Conservation (phyloP, 805 yeast genomes). For the Candida peoriensis region DNA sequence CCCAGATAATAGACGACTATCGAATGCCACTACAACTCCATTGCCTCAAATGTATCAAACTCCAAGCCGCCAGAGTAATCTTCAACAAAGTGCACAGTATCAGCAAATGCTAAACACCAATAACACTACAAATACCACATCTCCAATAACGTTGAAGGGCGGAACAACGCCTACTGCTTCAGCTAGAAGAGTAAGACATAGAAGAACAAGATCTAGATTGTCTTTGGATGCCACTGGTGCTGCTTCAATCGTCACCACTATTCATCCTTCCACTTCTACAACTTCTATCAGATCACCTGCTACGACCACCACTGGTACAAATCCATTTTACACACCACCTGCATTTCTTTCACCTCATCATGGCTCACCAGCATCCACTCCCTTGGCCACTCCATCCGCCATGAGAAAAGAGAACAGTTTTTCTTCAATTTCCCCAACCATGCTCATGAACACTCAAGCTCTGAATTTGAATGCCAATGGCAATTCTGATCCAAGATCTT, state of each 20-base stretch:
- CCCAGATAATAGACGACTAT: conserved; percentile 16
- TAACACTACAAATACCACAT: conserved; percentile 4
- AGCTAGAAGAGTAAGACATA: conserved; percentile 29
- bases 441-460: conserved; percentile 16
- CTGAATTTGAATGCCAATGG: too few relatives aligned
- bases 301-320: conserved; percentile 26
- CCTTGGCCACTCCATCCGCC: conserved; percentile 21
- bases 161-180: conserved; percentile 12
- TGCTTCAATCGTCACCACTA: conserved; percentile 21
- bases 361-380: conserved; percentile 17
- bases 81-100: too few relatives aligned
- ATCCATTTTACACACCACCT: conserved; percentile 46
- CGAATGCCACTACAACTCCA: conserved; percentile 28
- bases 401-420: conserved; percentile 7
- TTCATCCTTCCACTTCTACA: conserved; percentile 16
- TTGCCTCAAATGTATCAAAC: conserved; percentile 23
- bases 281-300: conserved; percentile 30
- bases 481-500: not conserved
- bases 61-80: conserved; percentile 15
- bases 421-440: conserved; percentile 21
- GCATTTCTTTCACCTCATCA: conserved; percentile 36
- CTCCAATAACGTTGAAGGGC: conserved; percentile 9
- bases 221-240: conserved; percentile 32
- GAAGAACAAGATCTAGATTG: conserved; percentile 36
- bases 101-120: too few relatives aligned